Base-by-base conservation (phyloP, 441 rosid species). In the Populus hybrid region DNA sequence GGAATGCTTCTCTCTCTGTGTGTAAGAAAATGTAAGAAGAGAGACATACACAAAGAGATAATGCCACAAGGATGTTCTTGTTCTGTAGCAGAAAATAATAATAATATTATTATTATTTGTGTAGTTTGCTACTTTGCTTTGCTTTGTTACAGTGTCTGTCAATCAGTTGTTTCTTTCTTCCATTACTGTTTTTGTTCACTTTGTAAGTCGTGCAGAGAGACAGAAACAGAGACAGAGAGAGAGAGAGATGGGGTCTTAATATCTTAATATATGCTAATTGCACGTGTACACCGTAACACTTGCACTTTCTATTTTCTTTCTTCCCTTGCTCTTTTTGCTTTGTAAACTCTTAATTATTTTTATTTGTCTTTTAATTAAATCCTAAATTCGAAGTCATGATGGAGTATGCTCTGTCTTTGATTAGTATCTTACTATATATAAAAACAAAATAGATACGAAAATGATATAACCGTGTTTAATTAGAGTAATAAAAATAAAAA, bases 241-340 rank as follows among this genome's bases (percentile, higher is more conserved):
- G 30, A 54, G 66, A 40, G 26, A 32, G 26, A n/a, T 9, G 16
- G 42, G 6, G 32, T 46, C 50, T 67, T 28, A 69, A 30, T 50
- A 32, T 23, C 46, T 40, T 26, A 69, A 28, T 23, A 23, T 26
- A 64, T 30, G 68, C 75, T 78, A 65, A 67, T 71, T 79, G 87
- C 89, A 86, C 88, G 87, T 86, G 87, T 77, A 79, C 83, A 76
- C 73, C 63, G 63, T 67, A 73, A 75, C 85, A 67, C 81, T 70
- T 69, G 76, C 73, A 67, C 32, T 65, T 80, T 24, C 30, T 74
- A 67, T 34, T 16, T 40, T 71, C 67, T 76, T 50, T 50, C 57
- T 50, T 50, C 57, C 57, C 57, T 50, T 50, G 46, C 57, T 16
- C 57, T 50, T 50, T 50, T 50, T 0, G 57, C 57, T 50, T 46